phyloP scores from a whole-genome alignment of 495 filamentous ascomycete genomes.

The Neurospora sp. region DNA sequence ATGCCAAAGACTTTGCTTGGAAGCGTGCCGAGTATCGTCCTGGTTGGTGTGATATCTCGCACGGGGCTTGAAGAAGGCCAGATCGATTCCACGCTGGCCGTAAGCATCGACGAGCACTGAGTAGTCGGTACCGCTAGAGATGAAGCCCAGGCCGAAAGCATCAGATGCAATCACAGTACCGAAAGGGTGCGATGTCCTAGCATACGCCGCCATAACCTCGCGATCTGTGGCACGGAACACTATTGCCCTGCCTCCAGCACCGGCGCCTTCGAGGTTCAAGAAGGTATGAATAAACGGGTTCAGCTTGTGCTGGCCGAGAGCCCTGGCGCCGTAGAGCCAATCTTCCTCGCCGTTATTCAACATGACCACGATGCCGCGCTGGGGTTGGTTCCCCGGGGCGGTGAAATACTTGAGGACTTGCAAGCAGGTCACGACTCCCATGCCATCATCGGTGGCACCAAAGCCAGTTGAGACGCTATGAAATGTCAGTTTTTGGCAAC shows the following conservation, averaged over 20 bases:
- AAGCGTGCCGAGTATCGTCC: constrained; percentile 75
- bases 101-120: constrained; percentile 69
- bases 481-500: constrained; percentile 6
- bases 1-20: constrained; percentile 72
- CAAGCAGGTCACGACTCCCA: constrained; percentile 75
- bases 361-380: constrained; percentile 70
- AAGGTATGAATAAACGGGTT: constrained; percentile 71
- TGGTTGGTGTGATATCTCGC: constrained; percentile 85
- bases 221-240: constrained; percentile 80
- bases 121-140: constrained; percentile 85
- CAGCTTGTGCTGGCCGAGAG: constrained; percentile 75
- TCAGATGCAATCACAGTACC: constrained; percentile 73
- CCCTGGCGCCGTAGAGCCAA: constrained; percentile 78
- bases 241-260: constrained; percentile 80
- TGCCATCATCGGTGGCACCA: constrained; percentile 89
- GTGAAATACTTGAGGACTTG: constrained; percentile 89
- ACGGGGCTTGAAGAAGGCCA: constrained; percentile 81
- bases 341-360: constrained; percentile 98
- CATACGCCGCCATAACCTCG: constrained; percentile 75
- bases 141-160: constrained; percentile 67
- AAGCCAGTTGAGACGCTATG: constrained; percentile 73
- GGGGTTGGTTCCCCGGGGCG: constrained; percentile 60
- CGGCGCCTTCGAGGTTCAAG: constrained; percentile 89
- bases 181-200: constrained; percentile 61
- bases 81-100: constrained; percentile 80